These are phyloP conservation scores for Chrysoporthe deuterocubensis DNA, from an alignment of 2,329 filamentous ascomycete genomes.

Conservation along the genomic window DNA sequence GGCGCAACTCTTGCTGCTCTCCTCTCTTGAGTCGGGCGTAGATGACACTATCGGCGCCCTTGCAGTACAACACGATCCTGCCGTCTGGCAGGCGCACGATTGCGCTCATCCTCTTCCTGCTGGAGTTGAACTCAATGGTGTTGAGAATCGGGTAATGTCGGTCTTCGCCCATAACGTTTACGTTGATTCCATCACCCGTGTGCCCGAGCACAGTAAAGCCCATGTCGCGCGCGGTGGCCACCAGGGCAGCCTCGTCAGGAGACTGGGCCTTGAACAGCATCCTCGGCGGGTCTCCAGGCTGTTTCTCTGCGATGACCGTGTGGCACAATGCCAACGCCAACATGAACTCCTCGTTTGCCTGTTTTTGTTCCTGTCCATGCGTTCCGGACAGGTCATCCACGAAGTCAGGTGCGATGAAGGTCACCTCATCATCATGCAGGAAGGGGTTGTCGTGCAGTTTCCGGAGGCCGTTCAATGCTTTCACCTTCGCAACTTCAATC, in stretches of 20 bases:
- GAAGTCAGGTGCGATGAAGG: constrained; percentile 90
- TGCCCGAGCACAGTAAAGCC: constrained; percentile 90
- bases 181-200: constrained; percentile 76
- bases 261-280: constrained; percentile 98
- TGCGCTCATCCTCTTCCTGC: constrained; percentile 95
- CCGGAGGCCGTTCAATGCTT: constrained; percentile 74
- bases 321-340: constrained; percentile 93
- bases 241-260: constrained; percentile 92
- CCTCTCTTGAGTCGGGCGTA: constrained; percentile 87
- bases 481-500: constrained; percentile 76
- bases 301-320: constrained; percentile 89
- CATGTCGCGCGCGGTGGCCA: constrained; percentile 91
- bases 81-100: constrained; percentile 94
- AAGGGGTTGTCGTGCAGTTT: constrained; percentile 87
- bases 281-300: constrained; percentile 85
- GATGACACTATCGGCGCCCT: constrained; percentile 96
- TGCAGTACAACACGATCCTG: constrained; percentile 90
- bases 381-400: constrained; percentile 80
- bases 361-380: constrained; percentile 75
- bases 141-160: constrained; percentile 86
- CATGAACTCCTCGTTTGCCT: constrained; percentile 89
- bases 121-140: constrained; percentile 96
- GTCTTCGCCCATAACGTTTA: constrained; percentile 88
- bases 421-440: constrained; percentile 84
- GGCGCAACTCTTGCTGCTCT: constrained; percentile 82